Conservation (phyloP, 2,329 filamentous ascomycete species). For the Curvularia eragrostidis region DNA sequence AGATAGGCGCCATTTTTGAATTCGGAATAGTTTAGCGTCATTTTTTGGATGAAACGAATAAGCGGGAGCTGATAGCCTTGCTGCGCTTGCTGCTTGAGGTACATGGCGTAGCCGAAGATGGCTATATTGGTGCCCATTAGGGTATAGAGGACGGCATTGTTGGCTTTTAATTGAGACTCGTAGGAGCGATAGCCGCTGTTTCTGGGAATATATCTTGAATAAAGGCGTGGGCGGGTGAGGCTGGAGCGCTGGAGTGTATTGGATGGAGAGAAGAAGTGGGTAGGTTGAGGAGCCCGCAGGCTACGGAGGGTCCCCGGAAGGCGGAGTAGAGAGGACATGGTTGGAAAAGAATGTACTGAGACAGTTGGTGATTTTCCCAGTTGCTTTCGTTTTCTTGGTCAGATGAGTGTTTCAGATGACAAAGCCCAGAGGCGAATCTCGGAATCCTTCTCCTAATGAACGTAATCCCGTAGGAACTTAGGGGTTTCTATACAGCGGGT, state of each 20-base stretch:
- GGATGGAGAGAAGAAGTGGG: conserved; percentile 31
- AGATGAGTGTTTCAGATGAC: not conserved
- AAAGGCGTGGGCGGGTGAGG: conserved; percentile 19
- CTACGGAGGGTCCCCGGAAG: conserved; percentile 20
- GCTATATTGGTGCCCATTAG: conserved; percentile 52
- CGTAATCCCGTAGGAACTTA: not conserved
- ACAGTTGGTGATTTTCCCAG: not conserved
- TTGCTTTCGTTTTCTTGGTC: not conserved
- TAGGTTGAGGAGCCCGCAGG: conserved; percentile 11
- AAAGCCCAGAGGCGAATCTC: not conserved
- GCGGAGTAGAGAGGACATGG: conserved; percentile 18
- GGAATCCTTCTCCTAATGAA: not conserved
- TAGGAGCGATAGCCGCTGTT: not conserved
- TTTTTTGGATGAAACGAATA: conserved; percentile 37
- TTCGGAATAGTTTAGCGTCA: conserved; percentile 42
- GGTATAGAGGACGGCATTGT: conserved; percentile 40
- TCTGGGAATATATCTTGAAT: not conserved
- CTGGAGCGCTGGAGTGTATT: conserved; percentile 11
- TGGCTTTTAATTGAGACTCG: conserved; percentile 13
- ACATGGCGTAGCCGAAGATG: conserved; percentile 50
- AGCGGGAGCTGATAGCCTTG: conserved; percentile 26
- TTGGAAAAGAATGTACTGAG: not conserved
- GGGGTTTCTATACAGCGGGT: not conserved
- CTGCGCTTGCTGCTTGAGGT: conserved; percentile 35
- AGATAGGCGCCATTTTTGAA: conserved; percentile 42